Conservation (phyloP, 148 eudicot species). For the Camellia lanceoleosa region DNA sequence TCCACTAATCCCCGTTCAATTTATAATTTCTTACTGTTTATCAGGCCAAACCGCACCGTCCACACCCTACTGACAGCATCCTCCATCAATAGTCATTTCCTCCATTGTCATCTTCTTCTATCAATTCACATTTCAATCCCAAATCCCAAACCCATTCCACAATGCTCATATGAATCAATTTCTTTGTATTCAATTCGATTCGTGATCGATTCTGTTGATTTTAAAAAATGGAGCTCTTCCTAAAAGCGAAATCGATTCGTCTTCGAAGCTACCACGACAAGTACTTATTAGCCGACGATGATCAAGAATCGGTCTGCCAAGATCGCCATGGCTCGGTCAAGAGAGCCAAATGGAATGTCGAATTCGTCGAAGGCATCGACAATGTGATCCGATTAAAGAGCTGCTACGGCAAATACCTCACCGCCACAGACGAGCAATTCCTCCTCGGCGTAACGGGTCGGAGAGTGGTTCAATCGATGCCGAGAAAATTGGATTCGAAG, state of each 20-base stretch:
- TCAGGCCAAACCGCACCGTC: too few species aligned
- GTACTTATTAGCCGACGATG: conserved; percentile 54
- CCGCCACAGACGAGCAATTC: conserved; percentile 58
- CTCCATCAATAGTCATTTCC: too few species aligned
- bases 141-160: too few species aligned
- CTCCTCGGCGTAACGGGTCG: conserved; percentile 66
- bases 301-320: conserved; percentile 55
- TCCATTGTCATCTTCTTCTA: too few species aligned
- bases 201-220: conserved; percentile 7
- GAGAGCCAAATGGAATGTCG: conserved; percentile 63
- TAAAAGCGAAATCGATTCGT: conserved; percentile 52
- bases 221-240: conserved; percentile 58
- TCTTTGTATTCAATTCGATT: too few species aligned
- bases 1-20: too few species aligned
- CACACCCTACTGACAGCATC: too few species aligned
- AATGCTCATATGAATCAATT: too few species aligned
- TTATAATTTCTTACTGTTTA: too few species aligned
- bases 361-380: conserved; percentile 39
- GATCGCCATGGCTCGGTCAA: conserved; percentile 45
- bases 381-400: conserved; percentile 54
- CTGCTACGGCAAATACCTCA: conserved; percentile 54
- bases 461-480: conserved; percentile 55
- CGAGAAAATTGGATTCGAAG: conserved; percentile 51
- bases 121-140: too few species aligned
- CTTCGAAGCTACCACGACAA: conserved; percentile 67